Conservation (phyloP, 1,284 basidiomycete genomes). For the Vanrija sp. region DNA sequence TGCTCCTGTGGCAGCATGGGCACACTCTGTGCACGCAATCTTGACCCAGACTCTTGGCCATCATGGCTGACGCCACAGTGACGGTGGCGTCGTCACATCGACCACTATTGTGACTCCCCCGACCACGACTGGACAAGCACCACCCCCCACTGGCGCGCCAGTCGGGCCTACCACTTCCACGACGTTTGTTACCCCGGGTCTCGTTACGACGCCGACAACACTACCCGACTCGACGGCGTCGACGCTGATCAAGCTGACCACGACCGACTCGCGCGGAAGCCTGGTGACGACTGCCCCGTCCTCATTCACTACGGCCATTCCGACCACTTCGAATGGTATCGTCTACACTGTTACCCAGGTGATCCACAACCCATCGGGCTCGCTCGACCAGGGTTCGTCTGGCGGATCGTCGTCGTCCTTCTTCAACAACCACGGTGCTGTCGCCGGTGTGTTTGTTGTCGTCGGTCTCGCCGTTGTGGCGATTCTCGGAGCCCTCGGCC, state of each 20-base stretch:
- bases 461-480: slow-evolving; percentile 50
- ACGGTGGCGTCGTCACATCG: too few relatives aligned
- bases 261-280: slow-evolving; percentile 36
- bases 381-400: slow-evolving; percentile 36
- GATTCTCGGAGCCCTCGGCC: slow-evolving; percentile 41
- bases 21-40: too few relatives aligned
- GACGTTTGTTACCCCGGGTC: too few relatives aligned
- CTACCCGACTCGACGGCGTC: slow-evolving; percentile 2
- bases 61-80: too few relatives aligned
- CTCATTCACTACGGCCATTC: slow-evolving; percentile 34
- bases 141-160: too few relatives aligned
- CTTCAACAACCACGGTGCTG: slow-evolving; percentile 50
- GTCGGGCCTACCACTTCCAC: too few relatives aligned
- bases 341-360: slow-evolving; percentile 46
- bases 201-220: too few relatives aligned
- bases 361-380: slow-evolving; percentile 43
- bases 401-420: slow-evolving; percentile 28
- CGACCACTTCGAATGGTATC: slow-evolving; percentile 40
- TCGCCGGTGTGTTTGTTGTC: slow-evolving; percentile 50
- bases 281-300: slow-evolving; percentile 36
- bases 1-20: too few relatives aligned
- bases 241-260: slow-evolving; percentile 31
- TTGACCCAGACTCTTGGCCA: too few relatives aligned
- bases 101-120: too few relatives aligned
- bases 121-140: too few relatives aligned